phyloP scores from a whole-genome alignment of 108 stramenopile genomes.

The Stephanodiscus minutulus region DNA sequence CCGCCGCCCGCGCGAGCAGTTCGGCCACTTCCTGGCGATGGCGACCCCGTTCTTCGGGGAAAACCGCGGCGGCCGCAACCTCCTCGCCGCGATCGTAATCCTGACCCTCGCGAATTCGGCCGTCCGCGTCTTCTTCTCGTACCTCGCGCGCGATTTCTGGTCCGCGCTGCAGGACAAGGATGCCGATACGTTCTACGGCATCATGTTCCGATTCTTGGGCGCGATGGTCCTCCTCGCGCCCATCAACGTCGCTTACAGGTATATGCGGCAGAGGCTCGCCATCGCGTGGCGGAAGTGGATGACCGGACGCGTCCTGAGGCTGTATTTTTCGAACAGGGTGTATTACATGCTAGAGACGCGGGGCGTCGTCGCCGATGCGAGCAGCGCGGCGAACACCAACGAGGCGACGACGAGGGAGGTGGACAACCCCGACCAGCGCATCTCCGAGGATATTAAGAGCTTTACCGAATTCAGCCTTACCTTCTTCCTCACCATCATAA shows the following conservation, averaged over 20 bases:
- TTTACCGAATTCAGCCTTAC: constrained; percentile 69
- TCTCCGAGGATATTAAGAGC: constrained; percentile 70
- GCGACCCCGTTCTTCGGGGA: constrained; percentile 58
- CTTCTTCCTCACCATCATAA: constrained; percentile 67
- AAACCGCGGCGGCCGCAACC: constrained; percentile 30
- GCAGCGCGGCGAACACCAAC: not conserved
- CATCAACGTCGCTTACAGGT: constrained; percentile 79
- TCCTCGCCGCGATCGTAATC: constrained; percentile 53
- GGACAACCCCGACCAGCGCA: constrained; percentile 82
- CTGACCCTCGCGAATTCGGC: constrained; percentile 74
- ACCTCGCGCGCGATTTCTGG: constrained; percentile 83
- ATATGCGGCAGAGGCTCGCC: constrained; percentile 50
- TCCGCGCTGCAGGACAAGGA: constrained; percentile 67
- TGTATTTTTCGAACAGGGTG: constrained; percentile 61
- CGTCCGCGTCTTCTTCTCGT: constrained; percentile 76
- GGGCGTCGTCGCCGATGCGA: not conserved
- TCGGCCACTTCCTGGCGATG: constrained; percentile 48
- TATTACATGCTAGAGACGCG: constrained; percentile 60
- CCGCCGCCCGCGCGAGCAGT: constrained; percentile 22
- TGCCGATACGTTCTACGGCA: constrained; percentile 58
- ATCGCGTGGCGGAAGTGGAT: constrained; percentile 86
- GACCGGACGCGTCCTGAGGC: constrained; percentile 61
- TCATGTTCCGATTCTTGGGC: constrained; percentile 52
- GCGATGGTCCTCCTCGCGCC: constrained; percentile 68
- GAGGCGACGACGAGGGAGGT: constrained; percentile 40